A percentile compares a stretch with the other conserved stretches of the same genome.
Evolutionary conservation across 164 flowering plant genomes (phyloP).

Genomic region (Sextonia rubra): DNA sequence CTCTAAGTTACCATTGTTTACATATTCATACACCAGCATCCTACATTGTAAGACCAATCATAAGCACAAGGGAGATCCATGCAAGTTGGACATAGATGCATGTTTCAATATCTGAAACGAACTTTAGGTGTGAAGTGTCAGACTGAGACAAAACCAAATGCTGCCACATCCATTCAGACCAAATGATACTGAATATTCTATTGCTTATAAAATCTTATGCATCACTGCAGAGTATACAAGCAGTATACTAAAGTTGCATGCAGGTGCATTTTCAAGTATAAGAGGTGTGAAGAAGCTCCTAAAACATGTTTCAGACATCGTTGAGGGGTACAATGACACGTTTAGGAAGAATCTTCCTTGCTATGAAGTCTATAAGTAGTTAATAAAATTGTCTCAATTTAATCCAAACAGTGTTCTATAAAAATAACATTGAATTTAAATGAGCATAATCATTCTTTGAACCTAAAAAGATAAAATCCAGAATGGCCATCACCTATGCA

Average conservation of each 20-base stretch:
- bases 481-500: slow-evolving; percentile 12
- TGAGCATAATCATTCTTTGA: neutral
- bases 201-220: no score
- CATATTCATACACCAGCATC: slow-evolving; percentile 21
- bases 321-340: neutral
- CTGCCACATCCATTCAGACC: neutral
- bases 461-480: neutral
- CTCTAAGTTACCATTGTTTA: slow-evolving; percentile 21
- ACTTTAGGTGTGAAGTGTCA: no score
- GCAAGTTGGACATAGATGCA: neutral
- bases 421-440: neutral
- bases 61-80: neutral
- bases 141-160: neutral
- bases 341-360: no score
- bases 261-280: no score
- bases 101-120: no score
- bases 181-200: no score
- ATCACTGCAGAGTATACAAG: neutral
- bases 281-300: neutral
- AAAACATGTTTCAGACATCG: neutral
- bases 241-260: neutral
- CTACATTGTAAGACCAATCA: slow-evolving; percentile 4
- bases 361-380: neutral
- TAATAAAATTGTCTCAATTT: neutral
- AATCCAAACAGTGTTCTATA: neutral